A percentile compares a stretch with the other conserved stretches of the same genome.
Evolutionary conservation across 345 rosid genomes (phyloP).

Genomic region (Lepidium aucheri): DNA sequence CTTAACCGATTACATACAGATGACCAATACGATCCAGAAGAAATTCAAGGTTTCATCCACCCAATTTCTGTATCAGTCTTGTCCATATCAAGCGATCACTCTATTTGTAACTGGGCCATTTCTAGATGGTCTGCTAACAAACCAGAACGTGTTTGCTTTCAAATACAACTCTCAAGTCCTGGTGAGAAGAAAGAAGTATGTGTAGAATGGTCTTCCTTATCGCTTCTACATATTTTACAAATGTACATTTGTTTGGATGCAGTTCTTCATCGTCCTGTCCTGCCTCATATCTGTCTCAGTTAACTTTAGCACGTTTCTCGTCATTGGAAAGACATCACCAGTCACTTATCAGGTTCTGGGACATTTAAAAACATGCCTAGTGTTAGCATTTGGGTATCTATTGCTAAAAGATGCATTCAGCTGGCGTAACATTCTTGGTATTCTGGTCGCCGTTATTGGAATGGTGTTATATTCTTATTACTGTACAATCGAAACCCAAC

Average conservation of each 20-base stretch:
- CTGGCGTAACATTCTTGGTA: constrained; percentile 85
- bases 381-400: constrained; percentile 82
- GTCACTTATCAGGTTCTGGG: constrained; percentile 95
- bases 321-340: constrained; percentile 93
- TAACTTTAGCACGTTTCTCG: constrained; percentile 93
- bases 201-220: background rate
- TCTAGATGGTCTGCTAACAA: constrained; percentile 76
- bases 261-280: constrained; percentile 91
- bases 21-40: constrained; percentile 98
- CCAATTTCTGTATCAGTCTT: constrained; percentile 88
- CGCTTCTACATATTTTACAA: background rate
- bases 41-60: constrained; percentile 93
- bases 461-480: constrained; percentile 76
- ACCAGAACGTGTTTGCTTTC: constrained; percentile 82
- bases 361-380: constrained; percentile 85
- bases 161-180: constrained; percentile 80
- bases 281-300: constrained; percentile 95
- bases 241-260: constrained; percentile 29
- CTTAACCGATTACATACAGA: constrained; percentile 52
- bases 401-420: constrained; percentile 77
- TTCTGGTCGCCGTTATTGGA: constrained; percentile 68
- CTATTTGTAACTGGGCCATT: constrained; percentile 79
- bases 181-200: constrained; percentile 44
- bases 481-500: constrained; percentile 63
- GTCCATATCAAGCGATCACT: constrained; percentile 86